Evolutionary conservation across 192 early-diverging fungal genomes (phyloP).

Genomic region (Umbelopsis sp.): DNA sequence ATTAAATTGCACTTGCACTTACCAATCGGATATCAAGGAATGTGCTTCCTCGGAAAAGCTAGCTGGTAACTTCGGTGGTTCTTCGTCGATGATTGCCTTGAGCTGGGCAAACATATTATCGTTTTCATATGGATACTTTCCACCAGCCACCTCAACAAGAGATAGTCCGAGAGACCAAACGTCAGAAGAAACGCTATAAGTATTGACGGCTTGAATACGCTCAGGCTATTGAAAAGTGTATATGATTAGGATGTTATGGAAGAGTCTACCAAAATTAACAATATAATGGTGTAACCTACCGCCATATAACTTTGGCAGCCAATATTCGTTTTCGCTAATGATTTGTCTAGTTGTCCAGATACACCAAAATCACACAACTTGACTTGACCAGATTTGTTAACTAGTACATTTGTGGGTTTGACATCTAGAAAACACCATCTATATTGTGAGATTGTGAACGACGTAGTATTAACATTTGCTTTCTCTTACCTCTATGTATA

Average conservation of each 20-base stretch:
- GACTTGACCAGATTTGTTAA: constrained; percentile 84
- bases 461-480: background rate
- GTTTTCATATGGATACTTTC: constrained; percentile 79
- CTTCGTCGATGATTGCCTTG: constrained; percentile 81
- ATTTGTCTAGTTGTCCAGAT: constrained; percentile 84
- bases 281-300: constrained; percentile 43
- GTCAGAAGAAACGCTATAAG: constrained; percentile 88
- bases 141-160: constrained; percentile 81
- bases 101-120: constrained; percentile 87
- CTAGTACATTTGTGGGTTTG: constrained; percentile 93
- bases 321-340: constrained; percentile 90
- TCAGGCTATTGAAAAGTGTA: constrained; percentile 72
- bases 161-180: constrained; percentile 93
- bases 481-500: constrained; percentile 75
- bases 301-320: constrained; percentile 97
- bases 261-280: background rate
- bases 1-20: background rate
- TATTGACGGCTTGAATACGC: constrained; percentile 70
- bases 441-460: background rate
- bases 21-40: constrained; percentile 82
- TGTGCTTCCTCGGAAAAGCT: constrained; percentile 71
- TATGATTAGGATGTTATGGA: background rate
- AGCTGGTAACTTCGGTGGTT: constrained; percentile 70
- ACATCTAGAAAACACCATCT: constrained; percentile 61
- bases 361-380: constrained; percentile 98